phyloP scores from a whole-genome alignment of 2,329 filamentous ascomycete genomes.

The Parafenestella ontariensis region DNA sequence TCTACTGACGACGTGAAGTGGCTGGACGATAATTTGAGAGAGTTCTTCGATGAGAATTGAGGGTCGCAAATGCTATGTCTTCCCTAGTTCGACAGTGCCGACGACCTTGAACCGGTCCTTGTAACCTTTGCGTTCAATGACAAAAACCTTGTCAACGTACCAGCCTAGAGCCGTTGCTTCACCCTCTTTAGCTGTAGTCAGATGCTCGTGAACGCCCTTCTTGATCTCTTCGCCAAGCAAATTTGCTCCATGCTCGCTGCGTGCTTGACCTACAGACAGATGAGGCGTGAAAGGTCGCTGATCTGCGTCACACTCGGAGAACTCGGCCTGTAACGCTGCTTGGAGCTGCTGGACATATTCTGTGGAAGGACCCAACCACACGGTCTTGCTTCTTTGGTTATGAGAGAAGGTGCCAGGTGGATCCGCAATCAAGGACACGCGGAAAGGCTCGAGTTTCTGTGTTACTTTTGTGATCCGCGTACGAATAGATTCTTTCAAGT shows the following conservation, averaged over 20 bases:
- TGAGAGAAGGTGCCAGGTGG: slow-evolving; percentile 26
- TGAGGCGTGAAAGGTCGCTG: slow-evolving; percentile 32
- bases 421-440: slow-evolving; percentile 28
- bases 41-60: slow-evolving; percentile 55
- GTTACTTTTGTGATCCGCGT: slow-evolving; percentile 28
- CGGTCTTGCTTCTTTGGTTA: slow-evolving; percentile 27
- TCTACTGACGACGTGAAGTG: slow-evolving; percentile 74
- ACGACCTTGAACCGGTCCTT: slow-evolving; percentile 35
- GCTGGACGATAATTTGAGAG: slow-evolving; percentile 68
- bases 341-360: slow-evolving; percentile 26
- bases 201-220: slow-evolving; percentile 13
- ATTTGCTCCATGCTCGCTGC: slow-evolving; percentile 13
- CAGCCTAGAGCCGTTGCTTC: slow-evolving; percentile 23
- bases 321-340: slow-evolving; percentile 34
- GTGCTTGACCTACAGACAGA: slow-evolving; percentile 36
- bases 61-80: slow-evolving; percentile 2
- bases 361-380: slow-evolving; percentile 33
- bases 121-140: slow-evolving; percentile 35
- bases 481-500: slow-evolving; percentile 27
- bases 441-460: slow-evolving; percentile 22
- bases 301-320: slow-evolving; percentile 30
- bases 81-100: slow-evolving; percentile 19
- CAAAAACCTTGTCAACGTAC: slow-evolving; percentile 35
- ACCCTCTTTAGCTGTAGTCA: background rate
- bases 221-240: slow-evolving; percentile 23